Conservation (phyloP, 2,329 filamentous ascomycete genomes). For the Diplodia corticola region DNA sequence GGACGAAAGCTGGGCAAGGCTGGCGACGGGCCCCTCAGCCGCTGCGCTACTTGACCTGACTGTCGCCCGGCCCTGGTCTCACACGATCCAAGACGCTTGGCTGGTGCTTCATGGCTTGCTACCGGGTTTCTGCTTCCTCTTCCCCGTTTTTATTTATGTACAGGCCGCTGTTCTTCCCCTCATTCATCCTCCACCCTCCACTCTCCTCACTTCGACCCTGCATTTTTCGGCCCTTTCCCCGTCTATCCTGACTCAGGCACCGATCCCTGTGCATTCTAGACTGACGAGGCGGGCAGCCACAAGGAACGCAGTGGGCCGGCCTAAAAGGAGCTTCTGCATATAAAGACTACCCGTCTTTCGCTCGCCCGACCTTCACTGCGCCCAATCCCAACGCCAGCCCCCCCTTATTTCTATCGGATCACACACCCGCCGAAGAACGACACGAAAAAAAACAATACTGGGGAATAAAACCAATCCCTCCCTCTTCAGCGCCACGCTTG, state of each 20-base stretch:
- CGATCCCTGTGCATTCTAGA: background rate
- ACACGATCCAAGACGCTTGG: constrained; percentile 14
- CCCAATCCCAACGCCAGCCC: background rate
- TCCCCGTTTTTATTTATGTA: constrained; percentile 13
- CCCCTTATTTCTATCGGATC: background rate
- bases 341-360: background rate
- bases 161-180: background rate
- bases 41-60: constrained; percentile 13
- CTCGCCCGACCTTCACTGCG: background rate
- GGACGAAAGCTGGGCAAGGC: background rate
- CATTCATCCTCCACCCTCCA: background rate
- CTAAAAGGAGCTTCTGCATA: background rate
- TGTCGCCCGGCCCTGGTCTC: background rate
- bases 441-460: background rate
- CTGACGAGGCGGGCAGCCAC: background rate
- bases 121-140: background rate
- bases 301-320: background rate
- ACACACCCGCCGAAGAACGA: background rate
- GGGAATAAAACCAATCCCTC: background rate
- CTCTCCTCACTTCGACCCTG: background rate
- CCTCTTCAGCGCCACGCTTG: constrained; percentile 11
- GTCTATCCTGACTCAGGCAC: background rate
- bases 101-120: background rate
- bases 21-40: background rate
- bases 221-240: background rate